phyloP scores from a whole-genome alignment of 1,284 basidiomycete genomes.

The Salmacisia buchloeana region DNA sequence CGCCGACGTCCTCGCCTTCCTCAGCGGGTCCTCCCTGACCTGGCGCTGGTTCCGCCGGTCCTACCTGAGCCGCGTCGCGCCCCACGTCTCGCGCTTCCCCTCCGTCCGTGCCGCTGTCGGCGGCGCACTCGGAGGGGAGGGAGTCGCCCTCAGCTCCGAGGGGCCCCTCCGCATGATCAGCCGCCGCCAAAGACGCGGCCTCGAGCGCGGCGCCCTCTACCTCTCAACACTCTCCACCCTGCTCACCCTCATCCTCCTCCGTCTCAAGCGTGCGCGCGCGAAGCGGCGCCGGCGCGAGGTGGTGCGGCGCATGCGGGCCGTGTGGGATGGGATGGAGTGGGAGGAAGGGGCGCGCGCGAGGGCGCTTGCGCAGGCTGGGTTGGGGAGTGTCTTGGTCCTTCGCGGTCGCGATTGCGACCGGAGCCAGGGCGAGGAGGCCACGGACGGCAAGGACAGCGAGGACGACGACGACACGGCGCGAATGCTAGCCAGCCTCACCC shows the following conservation, averaged over 20 bases:
- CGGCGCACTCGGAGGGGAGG: too few species aligned
- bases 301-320: background rate
- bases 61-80: background rate
- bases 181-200: background rate
- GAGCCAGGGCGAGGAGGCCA: background rate
- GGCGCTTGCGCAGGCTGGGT: background rate
- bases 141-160: too few species aligned
- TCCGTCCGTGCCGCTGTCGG: background rate
- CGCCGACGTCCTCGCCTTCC: constrained; percentile 3
- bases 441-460: background rate
- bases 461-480: background rate
- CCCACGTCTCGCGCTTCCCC: background rate
- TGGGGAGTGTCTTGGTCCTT: background rate
- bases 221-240: background rate
- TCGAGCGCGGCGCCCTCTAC: background rate
- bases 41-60: constrained; percentile 7
- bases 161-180: background rate
- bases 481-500: background rate
- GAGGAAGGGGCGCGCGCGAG: background rate
- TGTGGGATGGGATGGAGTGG: constrained; percentile 5
- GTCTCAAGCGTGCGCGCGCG: background rate
- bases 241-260: background rate
- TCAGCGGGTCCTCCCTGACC: constrained; percentile 1
- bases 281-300: background rate
- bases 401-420: background rate